These are phyloP conservation scores for Leishmania major DNA, from an alignment of 208 protist species.

Conservation along the genomic window DNA sequence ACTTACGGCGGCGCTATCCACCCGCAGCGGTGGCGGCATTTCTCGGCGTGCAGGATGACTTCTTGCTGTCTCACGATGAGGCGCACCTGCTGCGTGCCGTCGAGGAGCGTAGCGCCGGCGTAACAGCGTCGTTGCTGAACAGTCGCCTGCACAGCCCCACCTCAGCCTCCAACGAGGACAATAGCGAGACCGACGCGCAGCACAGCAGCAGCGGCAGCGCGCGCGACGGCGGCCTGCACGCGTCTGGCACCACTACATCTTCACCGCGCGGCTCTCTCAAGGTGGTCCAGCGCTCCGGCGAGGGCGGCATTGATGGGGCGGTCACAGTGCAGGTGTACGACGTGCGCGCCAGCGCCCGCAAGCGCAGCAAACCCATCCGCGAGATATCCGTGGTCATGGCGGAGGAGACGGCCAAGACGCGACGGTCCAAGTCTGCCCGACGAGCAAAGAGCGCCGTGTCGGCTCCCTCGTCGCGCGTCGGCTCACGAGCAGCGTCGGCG, in stretches of 20 bases:
- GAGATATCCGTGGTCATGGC: conserved; percentile 82
- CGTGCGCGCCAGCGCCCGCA: conserved; percentile 67
- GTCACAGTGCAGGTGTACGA: conserved; percentile 83
- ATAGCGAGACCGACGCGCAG: conserved; percentile 7
- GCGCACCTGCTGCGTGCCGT: conserved; percentile 76
- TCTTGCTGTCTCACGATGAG: conserved; percentile 82
- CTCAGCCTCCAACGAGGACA: neutral
- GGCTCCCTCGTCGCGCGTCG: conserved; percentile 22
- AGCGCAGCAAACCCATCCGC: conserved; percentile 71
- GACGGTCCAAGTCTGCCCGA: conserved; percentile 9
- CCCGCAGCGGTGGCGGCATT: conserved; percentile 71
- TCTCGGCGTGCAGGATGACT: conserved; percentile 86
- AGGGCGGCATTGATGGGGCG: conserved; percentile 54
- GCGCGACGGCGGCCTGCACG: neutral
- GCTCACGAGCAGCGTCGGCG: conserved; percentile 18
- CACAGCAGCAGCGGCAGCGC: conserved; percentile 15
- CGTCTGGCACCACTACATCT: conserved; percentile 12
- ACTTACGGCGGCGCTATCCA: conserved; percentile 66
- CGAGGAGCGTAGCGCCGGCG: conserved; percentile 78
- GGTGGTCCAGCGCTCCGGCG: conserved; percentile 65
- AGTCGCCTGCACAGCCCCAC: conserved; percentile 48
- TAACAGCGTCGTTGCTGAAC: conserved; percentile 63
- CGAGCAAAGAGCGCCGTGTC: conserved; percentile 20
- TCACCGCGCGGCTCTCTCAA: conserved; percentile 53
- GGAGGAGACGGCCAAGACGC: conserved; percentile 68